A percentile compares a stretch with the other conserved stretches of the same genome.
Conservation (phyloP, 805 yeast species). For the Zygotorulaspora chibaensis region DNA sequence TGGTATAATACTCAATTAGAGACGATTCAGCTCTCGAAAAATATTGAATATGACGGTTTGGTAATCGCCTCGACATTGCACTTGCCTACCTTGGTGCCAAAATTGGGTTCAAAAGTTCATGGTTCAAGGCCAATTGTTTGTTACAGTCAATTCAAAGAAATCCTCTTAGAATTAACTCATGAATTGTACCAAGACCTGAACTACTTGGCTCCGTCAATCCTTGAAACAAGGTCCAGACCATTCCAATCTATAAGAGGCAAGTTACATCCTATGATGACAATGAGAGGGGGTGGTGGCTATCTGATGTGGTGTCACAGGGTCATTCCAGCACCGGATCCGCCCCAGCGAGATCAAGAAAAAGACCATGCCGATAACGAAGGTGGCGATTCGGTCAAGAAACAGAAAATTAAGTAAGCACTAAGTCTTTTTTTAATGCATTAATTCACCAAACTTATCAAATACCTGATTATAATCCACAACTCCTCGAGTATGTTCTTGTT, state of each 20-base stretch:
- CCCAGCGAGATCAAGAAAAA: conserved; percentile 2
- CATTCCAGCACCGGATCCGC: conserved; percentile 44
- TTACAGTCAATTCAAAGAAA: conserved; percentile 78
- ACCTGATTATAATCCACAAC: conserved; percentile 4
- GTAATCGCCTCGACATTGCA: conserved; percentile 70
- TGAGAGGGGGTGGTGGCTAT: conserved; percentile 89
- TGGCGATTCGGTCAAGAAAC: conserved; percentile 3
- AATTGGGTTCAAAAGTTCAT: conserved; percentile 57
- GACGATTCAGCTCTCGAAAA: conserved; percentile 47
- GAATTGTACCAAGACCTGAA: conserved; percentile 64
- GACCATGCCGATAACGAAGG: background rate
- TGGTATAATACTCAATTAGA: conserved; percentile 39
- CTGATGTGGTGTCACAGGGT: conserved; percentile 76
- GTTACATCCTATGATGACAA: conserved; percentile 92
- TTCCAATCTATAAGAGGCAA: conserved; percentile 94
- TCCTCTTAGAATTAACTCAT: conserved; percentile 61
- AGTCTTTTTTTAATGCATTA: conserved; percentile 3
- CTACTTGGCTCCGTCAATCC: conserved; percentile 75
- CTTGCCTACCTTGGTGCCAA: conserved; percentile 59
- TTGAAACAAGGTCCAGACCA: conserved; percentile 76
- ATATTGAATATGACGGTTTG: conserved; percentile 67
- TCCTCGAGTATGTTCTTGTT: conserved; percentile 13
- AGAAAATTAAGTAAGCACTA: conserved; percentile 4
- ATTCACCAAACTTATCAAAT: conserved; percentile 12
- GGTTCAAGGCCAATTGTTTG: conserved; percentile 88